These are phyloP conservation scores for Mucor plumbeus DNA, from an alignment of 371 early-diverging fungal species.

Conservation along the genomic window DNA sequence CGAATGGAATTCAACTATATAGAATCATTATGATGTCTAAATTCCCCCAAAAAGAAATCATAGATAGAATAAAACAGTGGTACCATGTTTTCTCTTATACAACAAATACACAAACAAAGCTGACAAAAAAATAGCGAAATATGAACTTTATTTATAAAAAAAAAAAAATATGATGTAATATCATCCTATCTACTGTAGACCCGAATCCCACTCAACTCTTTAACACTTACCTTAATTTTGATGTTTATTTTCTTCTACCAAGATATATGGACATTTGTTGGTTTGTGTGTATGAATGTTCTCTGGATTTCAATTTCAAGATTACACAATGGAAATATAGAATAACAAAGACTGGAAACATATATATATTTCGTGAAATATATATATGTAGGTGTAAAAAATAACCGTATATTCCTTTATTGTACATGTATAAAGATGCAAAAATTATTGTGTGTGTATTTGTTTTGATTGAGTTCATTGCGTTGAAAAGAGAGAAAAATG, in stretches of 20 bases:
- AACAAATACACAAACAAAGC: background rate
- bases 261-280: background rate
- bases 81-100: background rate
- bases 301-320: background rate
- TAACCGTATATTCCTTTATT: background rate
- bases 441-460: background rate
- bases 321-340: background rate
- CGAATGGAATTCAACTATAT: background rate
- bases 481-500: background rate
- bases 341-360: constrained; percentile 3
- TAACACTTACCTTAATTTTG: background rate
- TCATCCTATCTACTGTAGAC: background rate
- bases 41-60: background rate
- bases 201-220: background rate
- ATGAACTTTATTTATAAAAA: background rate
- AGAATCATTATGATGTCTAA: too few species aligned
- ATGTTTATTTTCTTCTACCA: background rate
- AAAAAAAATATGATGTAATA: background rate
- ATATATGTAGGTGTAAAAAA: constrained; percentile 6
- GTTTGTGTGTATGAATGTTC: background rate
- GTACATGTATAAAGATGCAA: background rate
- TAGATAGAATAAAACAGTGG: background rate
- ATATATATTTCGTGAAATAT: background rate
- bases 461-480: background rate
- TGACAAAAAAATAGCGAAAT: background rate